These are phyloP conservation scores for Talaromyces funiculosus DNA, from an alignment of 2,329 filamentous ascomycete genomes.

Conservation along the genomic window DNA sequence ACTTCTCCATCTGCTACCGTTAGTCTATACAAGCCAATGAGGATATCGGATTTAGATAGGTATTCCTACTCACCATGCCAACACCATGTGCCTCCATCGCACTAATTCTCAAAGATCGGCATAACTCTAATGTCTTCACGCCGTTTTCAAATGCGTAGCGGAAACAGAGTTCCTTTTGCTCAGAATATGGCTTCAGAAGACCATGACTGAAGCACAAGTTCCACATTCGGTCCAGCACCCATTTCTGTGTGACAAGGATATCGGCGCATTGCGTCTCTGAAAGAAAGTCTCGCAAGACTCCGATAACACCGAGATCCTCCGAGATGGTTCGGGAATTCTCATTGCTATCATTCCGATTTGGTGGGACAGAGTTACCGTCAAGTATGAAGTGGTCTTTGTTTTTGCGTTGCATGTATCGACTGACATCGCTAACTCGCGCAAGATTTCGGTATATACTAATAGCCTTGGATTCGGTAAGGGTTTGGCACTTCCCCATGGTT, in stretches of 20 bases:
- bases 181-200: slow-evolving; percentile 29
- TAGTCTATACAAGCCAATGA: not conserved
- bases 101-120: slow-evolving; percentile 27
- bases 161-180: slow-evolving; percentile 33
- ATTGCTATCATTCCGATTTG: slow-evolving; percentile 24
- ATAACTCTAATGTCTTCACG: slow-evolving; percentile 30
- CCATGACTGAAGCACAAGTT: slow-evolving; percentile 38
- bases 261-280: slow-evolving; percentile 40
- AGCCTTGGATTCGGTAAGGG: slow-evolving; percentile 62
- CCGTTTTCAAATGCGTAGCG: slow-evolving; percentile 34
- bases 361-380: not conserved
- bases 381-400: not conserved
- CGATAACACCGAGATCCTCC: not conserved
- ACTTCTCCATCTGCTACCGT: slow-evolving; percentile 30
- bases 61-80: slow-evolving; percentile 26
- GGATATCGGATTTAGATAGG: not conserved
- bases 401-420: slow-evolving; percentile 30
- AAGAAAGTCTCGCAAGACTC: slow-evolving; percentile 13
- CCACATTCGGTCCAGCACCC: slow-evolving; percentile 41
- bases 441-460: slow-evolving; percentile 32
- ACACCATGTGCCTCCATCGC: slow-evolving; percentile 42
- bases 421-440: slow-evolving; percentile 27
- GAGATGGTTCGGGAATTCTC: not conserved
- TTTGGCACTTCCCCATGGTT: slow-evolving; percentile 58
- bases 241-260: slow-evolving; percentile 40